phyloP scores from a whole-genome alignment of 1,139 yeast genomes.

The Scheffersomyces insectosa region DNA sequence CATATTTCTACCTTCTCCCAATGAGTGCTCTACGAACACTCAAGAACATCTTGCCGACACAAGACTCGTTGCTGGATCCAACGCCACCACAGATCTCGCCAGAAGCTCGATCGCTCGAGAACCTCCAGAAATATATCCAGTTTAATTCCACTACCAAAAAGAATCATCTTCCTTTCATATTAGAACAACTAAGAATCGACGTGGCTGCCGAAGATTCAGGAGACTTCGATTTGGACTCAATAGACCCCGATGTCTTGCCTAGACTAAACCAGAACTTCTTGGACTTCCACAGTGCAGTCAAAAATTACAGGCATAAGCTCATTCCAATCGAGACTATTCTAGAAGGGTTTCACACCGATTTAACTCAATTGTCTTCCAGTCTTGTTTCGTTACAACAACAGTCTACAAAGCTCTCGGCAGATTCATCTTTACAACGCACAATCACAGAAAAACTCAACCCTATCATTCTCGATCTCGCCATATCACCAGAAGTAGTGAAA shows the following conservation, averaged over 20 bases:
- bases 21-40: slow-evolving; percentile 18
- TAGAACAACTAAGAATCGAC: slow-evolving; percentile 21
- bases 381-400: slow-evolving; percentile 60
- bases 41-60: slow-evolving; percentile 9
- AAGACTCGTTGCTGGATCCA: too few species aligned
- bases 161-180: slow-evolving; percentile 3
- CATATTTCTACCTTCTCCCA: not conserved
- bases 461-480: slow-evolving; percentile 66
- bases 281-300: slow-evolving; percentile 36
- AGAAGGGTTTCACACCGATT: slow-evolving; percentile 53
- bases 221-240: slow-evolving; percentile 3
- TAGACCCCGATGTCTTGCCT: not conserved
- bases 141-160: slow-evolving; percentile 3
- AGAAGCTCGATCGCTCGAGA: slow-evolving; percentile 3
- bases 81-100: not conserved
- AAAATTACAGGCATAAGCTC: slow-evolving; percentile 35
- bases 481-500: slow-evolving; percentile 67
- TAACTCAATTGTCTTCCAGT: slow-evolving; percentile 59
- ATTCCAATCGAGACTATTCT: slow-evolving; percentile 43
- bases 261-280: slow-evolving; percentile 27
- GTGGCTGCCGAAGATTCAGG: slow-evolving; percentile 6
- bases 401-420: slow-evolving; percentile 32
- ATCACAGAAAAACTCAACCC: slow-evolving; percentile 67
- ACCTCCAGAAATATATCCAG: not conserved
- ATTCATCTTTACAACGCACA: slow-evolving; percentile 51